Conservation (phyloP, 495 filamentous ascomycete species). For the Chaetomidium leptoderma region DNA sequence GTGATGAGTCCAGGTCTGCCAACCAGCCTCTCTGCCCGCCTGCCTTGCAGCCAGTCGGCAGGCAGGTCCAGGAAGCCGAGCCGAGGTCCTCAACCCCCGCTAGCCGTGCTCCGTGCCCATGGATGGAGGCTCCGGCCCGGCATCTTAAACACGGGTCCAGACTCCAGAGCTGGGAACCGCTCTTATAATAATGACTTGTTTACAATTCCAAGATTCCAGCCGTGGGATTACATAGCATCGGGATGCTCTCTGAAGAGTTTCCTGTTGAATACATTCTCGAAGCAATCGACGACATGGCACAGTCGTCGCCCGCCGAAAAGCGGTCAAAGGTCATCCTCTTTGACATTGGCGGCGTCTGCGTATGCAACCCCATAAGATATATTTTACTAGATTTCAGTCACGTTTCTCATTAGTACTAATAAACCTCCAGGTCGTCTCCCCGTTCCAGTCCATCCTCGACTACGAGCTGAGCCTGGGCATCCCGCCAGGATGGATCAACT, state of each 20-base stretch:
- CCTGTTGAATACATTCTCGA: conserved; percentile 28
- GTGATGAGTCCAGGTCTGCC: too few species aligned
- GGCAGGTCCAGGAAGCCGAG: conserved; percentile 6
- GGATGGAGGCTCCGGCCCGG: not conserved
- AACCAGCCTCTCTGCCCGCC: too few species aligned
- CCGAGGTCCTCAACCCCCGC: conserved; percentile 22
- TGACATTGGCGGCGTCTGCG: conserved; percentile 95
- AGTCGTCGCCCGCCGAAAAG: conserved; percentile 25
- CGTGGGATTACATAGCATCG: not conserved
- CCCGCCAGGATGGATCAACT: conserved; percentile 85
- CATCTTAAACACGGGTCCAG: not conserved
- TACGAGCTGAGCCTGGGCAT: conserved; percentile 75
- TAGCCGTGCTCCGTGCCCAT: not conserved
- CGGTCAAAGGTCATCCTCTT: conserved; percentile 80
- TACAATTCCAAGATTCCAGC: not conserved
- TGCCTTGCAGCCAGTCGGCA: too few species aligned
- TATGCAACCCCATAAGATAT: conserved; percentile 47
- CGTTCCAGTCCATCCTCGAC: conserved; percentile 85
- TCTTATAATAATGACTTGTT: not conserved
- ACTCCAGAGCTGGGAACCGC: not conserved
- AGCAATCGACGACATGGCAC: conserved; percentile 27
- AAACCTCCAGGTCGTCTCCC: conserved; percentile 70
- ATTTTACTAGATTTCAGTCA: not conserved
- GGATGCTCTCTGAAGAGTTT: conserved; percentile 23
- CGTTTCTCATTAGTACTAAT: conserved; percentile 11